Conservation (phyloP, 2,329 filamentous ascomycete genomes). For the Daldinia sp. region DNA sequence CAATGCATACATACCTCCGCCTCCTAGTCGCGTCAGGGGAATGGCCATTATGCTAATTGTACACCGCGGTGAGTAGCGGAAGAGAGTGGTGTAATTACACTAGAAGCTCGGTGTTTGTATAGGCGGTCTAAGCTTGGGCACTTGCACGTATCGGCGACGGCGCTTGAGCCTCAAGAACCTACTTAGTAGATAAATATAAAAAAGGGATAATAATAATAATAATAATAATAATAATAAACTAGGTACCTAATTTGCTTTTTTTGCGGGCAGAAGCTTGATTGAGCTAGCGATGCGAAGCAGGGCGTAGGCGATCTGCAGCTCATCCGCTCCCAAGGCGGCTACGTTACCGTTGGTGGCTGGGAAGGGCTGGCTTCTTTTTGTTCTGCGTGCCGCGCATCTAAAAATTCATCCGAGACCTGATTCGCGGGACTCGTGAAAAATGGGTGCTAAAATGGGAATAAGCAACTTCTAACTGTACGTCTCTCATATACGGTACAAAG, state of each 20-base stretch:
- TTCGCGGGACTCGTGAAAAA: slow-evolving; percentile 4
- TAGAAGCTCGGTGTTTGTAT: slow-evolving; percentile 1
- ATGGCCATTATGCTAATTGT: slow-evolving; percentile 37
- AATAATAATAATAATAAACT: neutral
- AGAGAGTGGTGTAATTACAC: neutral
- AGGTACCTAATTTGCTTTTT: slow-evolving; percentile 21
- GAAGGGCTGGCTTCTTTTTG: slow-evolving; percentile 18
- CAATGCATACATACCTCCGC: slow-evolving; percentile 33
- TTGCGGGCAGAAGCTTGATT: slow-evolving; percentile 13
- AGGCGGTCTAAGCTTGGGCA: slow-evolving; percentile 10
- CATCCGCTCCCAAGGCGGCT: slow-evolving; percentile 15
- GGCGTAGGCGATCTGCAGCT: slow-evolving; percentile 30
- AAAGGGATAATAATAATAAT: neutral
- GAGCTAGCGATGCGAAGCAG: slow-evolving; percentile 22
- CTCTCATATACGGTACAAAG: slow-evolving; percentile 3
- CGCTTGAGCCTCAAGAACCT: slow-evolving; percentile 1
- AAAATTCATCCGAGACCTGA: slow-evolving; percentile 27
- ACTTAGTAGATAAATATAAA: too few relatives aligned
- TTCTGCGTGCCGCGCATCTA: neutral
- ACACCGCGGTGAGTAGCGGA: slow-evolving; percentile 4
- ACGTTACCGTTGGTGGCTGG: slow-evolving; percentile 33
- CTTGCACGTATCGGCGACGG: slow-evolving; percentile 25
- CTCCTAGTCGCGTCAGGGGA: slow-evolving; percentile 40
- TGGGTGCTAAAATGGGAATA: neutral
- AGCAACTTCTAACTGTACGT: neutral